Evolutionary conservation across 2,329 filamentous ascomycete species (phyloP).

Genomic region (Rhynchosporium graminicola): DNA sequence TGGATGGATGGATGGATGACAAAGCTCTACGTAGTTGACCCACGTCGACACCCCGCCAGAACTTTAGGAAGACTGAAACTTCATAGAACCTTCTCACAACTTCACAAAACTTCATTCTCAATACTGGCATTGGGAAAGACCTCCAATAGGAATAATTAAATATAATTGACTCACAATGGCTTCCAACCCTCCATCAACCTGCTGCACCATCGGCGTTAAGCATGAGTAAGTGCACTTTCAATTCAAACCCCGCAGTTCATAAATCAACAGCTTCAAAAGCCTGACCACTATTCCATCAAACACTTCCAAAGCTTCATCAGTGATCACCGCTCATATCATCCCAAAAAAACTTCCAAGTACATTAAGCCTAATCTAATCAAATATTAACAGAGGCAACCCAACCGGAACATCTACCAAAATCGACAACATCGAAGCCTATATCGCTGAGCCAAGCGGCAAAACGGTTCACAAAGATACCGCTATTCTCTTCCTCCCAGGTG

Average conservation of each 20-base stretch:
- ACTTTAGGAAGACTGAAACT: not conserved
- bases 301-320: too few relatives aligned
- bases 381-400: slow-evolving; percentile 33
- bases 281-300: not conserved
- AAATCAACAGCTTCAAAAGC: not conserved
- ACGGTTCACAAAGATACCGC: slow-evolving; percentile 38
- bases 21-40: not conserved
- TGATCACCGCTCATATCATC: too few relatives aligned
- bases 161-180: slow-evolving; percentile 34
- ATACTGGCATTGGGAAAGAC: not conserved
- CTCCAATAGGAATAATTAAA: too few relatives aligned
- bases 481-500: slow-evolving; percentile 36
- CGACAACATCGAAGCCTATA: slow-evolving; percentile 38
- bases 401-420: slow-evolving; percentile 37
- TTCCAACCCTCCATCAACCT: slow-evolving; percentile 39
- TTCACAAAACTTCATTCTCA: not conserved
- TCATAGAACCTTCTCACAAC: too few relatives aligned
- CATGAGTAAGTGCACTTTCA: slow-evolving; percentile 36
- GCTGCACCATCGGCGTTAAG: slow-evolving; percentile 41
- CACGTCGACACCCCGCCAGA: not conserved
- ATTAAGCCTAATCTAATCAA: not conserved
- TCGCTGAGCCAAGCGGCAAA: slow-evolving; percentile 36
- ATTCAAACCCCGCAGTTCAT: not conserved
- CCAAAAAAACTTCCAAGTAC: too few relatives aligned
- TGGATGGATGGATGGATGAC: not conserved